These are phyloP conservation scores for Epicoccum sorghinum DNA, from an alignment of 2,329 filamentous ascomycete species.

Conservation along the genomic window DNA sequence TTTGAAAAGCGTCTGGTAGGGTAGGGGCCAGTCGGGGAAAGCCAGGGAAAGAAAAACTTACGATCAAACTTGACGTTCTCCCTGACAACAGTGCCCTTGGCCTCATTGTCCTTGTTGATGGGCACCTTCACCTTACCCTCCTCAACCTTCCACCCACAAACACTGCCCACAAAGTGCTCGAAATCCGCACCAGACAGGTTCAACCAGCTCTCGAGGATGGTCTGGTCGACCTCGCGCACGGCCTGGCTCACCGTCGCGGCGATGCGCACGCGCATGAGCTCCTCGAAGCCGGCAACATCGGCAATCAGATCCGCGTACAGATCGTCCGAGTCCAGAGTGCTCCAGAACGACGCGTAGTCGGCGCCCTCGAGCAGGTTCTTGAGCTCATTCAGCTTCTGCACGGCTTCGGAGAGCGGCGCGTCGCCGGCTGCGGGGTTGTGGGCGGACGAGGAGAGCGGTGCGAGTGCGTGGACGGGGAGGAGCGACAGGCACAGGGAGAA, in stretches of 20 bases:
- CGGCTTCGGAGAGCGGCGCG: constrained; percentile 78
- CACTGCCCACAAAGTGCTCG: constrained; percentile 56
- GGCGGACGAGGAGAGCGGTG: constrained; percentile 58
- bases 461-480: constrained; percentile 81
- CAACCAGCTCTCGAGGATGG: constrained; percentile 57
- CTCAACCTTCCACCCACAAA: constrained; percentile 83
- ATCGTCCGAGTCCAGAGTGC: constrained; percentile 88
- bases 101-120: constrained; percentile 87
- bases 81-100: constrained; percentile 90
- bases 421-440: constrained; percentile 65
- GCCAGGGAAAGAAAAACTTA: constrained; percentile 40
- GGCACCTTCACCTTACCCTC: constrained; percentile 74
- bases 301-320: constrained; percentile 94
- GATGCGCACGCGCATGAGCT: constrained; percentile 88
- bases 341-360: constrained; percentile 93
- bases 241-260: constrained; percentile 88
- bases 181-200: constrained; percentile 55
- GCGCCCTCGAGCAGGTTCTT: constrained; percentile 88
- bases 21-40: no score
- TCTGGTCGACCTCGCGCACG: constrained; percentile 70
- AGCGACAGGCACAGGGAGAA: constrained; percentile 94
- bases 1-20: no score
- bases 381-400: constrained; percentile 83
- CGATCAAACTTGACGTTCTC: constrained; percentile 92
- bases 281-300: constrained; percentile 94